A percentile compares a stretch with the other conserved stretches of the same genome.
Evolutionary conservation across 1,284 basidiomycete genomes (phyloP).

Genomic region (Somion occarium): DNA sequence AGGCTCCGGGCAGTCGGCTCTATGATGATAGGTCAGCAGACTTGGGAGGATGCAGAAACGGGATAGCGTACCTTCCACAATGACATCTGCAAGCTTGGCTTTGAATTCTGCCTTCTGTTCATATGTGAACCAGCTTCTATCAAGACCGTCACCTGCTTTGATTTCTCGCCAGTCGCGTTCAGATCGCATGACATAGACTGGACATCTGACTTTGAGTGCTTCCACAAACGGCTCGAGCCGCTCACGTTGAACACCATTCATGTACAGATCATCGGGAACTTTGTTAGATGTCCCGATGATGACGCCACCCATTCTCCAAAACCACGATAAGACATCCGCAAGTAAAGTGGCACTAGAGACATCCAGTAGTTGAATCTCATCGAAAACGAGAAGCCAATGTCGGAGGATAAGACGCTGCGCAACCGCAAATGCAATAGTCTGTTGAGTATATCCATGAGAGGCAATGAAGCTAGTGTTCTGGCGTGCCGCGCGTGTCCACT

Average conservation of each 20-base stretch:
- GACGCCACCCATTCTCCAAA: constrained; percentile 72
- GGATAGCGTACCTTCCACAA: background rate
- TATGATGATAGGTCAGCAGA: background rate
- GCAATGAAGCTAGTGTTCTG: constrained; percentile 12
- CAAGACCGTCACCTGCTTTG: constrained; percentile 13
- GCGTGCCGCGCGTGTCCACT: constrained; percentile 27
- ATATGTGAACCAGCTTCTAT: constrained; percentile 32
- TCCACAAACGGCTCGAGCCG: constrained; percentile 62
- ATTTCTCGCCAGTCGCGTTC: constrained; percentile 39
- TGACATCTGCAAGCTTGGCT: constrained; percentile 4
- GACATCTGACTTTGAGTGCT: constrained; percentile 58
- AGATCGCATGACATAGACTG: constrained; percentile 50
- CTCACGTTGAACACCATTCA: constrained; percentile 63
- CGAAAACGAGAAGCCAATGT: constrained; percentile 61
- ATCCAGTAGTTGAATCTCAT: constrained; percentile 72
- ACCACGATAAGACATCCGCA: constrained; percentile 70
- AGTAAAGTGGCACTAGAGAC: constrained; percentile 63
- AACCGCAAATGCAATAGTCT: constrained; percentile 38
- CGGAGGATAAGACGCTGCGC: constrained; percentile 45
- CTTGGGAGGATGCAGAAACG: background rate
- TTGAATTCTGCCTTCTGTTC: constrained; percentile 25
- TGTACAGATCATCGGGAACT: constrained; percentile 65
- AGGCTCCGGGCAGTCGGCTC: constrained; percentile 11
- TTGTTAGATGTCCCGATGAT: constrained; percentile 54
- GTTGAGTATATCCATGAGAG: constrained; percentile 15